Percentiles rank a stretch among this genome's conserved stretches.
phyloP scores from a whole-genome alignment of 2,329 filamentous ascomycete genomes.

The Capronia epimyces region DNA sequence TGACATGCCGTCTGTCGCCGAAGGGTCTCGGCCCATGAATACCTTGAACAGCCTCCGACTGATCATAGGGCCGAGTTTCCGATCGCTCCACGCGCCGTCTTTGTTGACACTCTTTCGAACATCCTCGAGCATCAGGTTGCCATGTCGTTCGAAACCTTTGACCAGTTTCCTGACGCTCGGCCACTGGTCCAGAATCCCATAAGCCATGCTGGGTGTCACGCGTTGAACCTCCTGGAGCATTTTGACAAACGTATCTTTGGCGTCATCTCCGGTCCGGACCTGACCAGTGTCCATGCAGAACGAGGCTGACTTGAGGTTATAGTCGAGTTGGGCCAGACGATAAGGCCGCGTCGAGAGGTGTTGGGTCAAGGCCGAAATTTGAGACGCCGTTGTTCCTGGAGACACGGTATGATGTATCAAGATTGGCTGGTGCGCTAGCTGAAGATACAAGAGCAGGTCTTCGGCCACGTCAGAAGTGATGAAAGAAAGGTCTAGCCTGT shows the following conservation, averaged over 20 bases:
- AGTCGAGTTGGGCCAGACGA: conserved; percentile 45
- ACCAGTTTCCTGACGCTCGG: conserved; percentile 55
- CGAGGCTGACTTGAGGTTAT: conserved; percentile 48
- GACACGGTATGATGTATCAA: conserved; percentile 64
- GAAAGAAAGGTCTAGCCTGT: conserved; percentile 38
- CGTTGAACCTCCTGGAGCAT: conserved; percentile 72
- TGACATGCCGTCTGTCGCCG: conserved; percentile 39
- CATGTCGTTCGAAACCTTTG: conserved; percentile 52
- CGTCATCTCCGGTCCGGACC: conserved; percentile 60
- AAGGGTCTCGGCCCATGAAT: conserved; percentile 44
- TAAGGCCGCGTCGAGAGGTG: conserved; percentile 74
- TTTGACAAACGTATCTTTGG: conserved; percentile 60
- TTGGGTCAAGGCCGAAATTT: conserved; percentile 69
- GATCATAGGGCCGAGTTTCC: conserved; percentile 44
- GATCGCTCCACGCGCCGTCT: conserved; percentile 42
- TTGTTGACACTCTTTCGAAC: conserved; percentile 51
- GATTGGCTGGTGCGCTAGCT: conserved; percentile 57
- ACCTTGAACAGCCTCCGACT: conserved; percentile 47
- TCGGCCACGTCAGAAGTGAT: conserved; percentile 65
- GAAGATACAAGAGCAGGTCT: conserved; percentile 63
- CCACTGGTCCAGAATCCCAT: conserved; percentile 61
- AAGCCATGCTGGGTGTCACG: conserved; percentile 66
- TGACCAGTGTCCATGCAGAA: conserved; percentile 80
- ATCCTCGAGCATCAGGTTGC: conserved; percentile 58
- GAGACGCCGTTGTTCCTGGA: conserved; percentile 61